Percentiles rank a stretch among this genome's conserved stretches.
phyloP scores from a whole-genome alignment of 2,329 filamentous ascomycete genomes.

The Teratosphaeriaceae sp. region DNA sequence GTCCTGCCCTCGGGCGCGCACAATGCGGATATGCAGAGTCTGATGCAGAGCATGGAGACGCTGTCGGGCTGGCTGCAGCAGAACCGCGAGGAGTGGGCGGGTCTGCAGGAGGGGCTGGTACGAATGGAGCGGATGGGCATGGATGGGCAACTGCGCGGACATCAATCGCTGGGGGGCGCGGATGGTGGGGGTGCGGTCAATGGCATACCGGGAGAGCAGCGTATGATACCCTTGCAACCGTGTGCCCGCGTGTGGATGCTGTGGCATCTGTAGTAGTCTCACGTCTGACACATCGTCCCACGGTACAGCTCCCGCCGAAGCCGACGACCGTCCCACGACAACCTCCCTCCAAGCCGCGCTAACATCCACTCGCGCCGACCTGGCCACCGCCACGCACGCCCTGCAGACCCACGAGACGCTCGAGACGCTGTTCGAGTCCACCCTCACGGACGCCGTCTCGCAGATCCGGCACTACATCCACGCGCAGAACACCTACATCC shows the following conservation, averaged over 20 bases:
- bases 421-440: slow-evolving; percentile 35
- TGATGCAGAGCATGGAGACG: slow-evolving; percentile 31
- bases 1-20: slow-evolving; percentile 32
- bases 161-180: too few relatives aligned
- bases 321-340: slow-evolving; percentile 21
- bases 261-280: too few relatives aligned
- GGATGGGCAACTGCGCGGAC: too few relatives aligned
- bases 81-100: slow-evolving; percentile 29
- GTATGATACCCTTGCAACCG: too few relatives aligned
- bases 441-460: slow-evolving; percentile 26
- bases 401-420: slow-evolving; percentile 21
- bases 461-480: slow-evolving; percentile 30
- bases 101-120: slow-evolving; percentile 27
- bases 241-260: too few relatives aligned
- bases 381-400: slow-evolving; percentile 22
- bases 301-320: slow-evolving; percentile 2
- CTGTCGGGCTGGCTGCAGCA: slow-evolving; percentile 29
- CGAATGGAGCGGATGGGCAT: slow-evolving; percentile 25
- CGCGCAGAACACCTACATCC: slow-evolving; percentile 37
- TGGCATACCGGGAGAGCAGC: too few relatives aligned
- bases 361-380: slow-evolving; percentile 19
- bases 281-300: too few relatives aligned
- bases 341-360: slow-evolving; percentile 23
- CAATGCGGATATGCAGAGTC: slow-evolving; percentile 32
- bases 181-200: too few relatives aligned